A percentile compares a stretch with the other conserved stretches of the same genome.
These are phyloP conservation scores for Syzygium oleosum DNA, from an alignment of 345 rosid genomes.

Conservation along the genomic window DNA sequence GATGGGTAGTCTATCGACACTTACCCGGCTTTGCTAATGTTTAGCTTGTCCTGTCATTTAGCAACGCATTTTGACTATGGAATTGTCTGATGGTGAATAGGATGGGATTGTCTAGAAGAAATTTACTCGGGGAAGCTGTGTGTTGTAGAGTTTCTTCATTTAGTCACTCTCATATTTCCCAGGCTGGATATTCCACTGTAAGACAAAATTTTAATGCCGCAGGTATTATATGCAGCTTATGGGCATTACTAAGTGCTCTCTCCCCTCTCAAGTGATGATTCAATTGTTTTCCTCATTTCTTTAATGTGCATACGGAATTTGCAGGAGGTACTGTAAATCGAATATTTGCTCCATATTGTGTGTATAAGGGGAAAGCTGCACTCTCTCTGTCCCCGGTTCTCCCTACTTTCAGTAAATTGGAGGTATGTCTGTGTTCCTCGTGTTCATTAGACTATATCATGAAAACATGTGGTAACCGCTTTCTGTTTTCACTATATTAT, in stretches of 20 bases:
- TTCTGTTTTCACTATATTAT: neutral
- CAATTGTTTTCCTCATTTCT: neutral
- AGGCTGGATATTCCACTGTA: conserved; percentile 30
- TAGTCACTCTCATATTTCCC: conserved; percentile 22
- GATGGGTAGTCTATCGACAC: neutral
- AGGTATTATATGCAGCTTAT: neutral
- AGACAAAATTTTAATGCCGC: conserved; percentile 18
- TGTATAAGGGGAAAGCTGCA: conserved; percentile 90
- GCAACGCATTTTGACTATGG: neutral
- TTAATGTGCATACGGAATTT: neutral
- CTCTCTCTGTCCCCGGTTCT: conserved; percentile 63
- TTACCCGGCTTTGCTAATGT: neutral
- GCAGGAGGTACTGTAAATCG: conserved; percentile 21
- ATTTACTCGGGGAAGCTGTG: conserved; percentile 10
- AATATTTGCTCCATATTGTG: conserved; percentile 60
- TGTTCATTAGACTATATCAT: neutral
- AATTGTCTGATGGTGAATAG: conserved; percentile 13
- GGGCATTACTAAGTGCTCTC: conserved; percentile 8
- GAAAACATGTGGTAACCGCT: neutral
- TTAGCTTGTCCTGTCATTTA: neutral
- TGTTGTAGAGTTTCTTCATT: conserved; percentile 12
- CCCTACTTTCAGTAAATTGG: conserved; percentile 51
- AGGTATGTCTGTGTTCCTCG: conserved; percentile 25
- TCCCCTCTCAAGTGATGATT: neutral
- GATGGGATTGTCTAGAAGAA: conserved; percentile 19